Base-by-base conservation (phyloP, 1,139 yeast genomes). In the Lodderomyces pseudojiufengensis region DNA sequence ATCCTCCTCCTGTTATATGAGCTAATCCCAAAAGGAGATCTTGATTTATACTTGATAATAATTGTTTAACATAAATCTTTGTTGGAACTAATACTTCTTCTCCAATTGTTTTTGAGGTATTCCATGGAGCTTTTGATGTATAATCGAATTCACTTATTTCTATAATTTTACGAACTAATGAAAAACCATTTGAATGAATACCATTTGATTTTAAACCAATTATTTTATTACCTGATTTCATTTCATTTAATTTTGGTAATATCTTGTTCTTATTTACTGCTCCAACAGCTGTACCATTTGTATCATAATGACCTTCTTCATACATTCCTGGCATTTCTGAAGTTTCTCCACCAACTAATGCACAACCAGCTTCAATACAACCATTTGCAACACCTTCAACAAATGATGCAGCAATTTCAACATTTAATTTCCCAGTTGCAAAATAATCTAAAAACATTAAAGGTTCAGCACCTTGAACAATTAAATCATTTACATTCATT, bases 241-340 rank as follows among this genome's bases (percentile, higher is more conserved):
- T 86, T 36, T 65, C 70, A 20, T 73, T 63, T 18, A 72, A 56
- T 46, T 73, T 74, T 29, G 99, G 98, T 50, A 94, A 70, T 37
- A 92, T 77, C 47, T 77, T 74, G 44, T 70, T 64, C 54, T 84
- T 85, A 49, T 75, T 68, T n/a, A 94, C 97, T n/a, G 98, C 98
- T 53, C 99, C 99, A 35, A 94, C 90, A 36, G 97, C 94, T 29
- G 98, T 92, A 62, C 99, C 98, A 54, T 92, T 92, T 42, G 96
- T 90, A 63, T 94, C 99, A 58, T 94, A 94, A 61, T 94, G 98
- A 31, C 94, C 95, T 41, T 80, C 88, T 40, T 81, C 84, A 56
- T 94, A 94, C 84, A 94, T 87, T 48, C 98, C 98, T 28, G 99
- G 99, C 99, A 94, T 94, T 71, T 94, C 99, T 39, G 95, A 86